Evolutionary conservation across 2,329 filamentous ascomycete species (phyloP), one percentile per base, ranked within the genome.

Genomic region (Colletotrichum godetiae): DNA sequence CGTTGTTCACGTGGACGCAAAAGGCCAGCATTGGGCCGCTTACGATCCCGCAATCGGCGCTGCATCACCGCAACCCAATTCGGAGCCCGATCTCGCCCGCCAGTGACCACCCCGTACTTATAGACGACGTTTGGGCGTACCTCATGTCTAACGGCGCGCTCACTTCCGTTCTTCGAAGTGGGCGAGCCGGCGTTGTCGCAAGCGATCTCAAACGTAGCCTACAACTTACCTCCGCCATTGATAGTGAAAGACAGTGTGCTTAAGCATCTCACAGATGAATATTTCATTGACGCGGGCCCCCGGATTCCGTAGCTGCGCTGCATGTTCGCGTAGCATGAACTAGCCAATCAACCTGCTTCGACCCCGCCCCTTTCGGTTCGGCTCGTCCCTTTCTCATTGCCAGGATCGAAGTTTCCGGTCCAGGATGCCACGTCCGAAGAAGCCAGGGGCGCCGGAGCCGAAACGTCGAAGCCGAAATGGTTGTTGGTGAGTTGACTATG

Each of bases 381-480:
- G 60, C 64, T 60, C 29, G 56, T 61, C 60, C 42, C 42, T 31
- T 65, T 53, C 53, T 58, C 56, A 53, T 31, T 65, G 11, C 53
- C 58, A 56, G 74, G 59, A 67, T 57, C 64, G 72, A 49, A 29
- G 15, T 57, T 29, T 65, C 46, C 52, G 71, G 49, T 67, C 19
- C 66, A 76, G 67, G 65, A 86, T 86, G 84, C 84, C 84, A 75
- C 84, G 84, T 62, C 82, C 82, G 62, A 84, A 84, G 80, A 84
- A 81, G 76, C 81, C 82, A 74, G 83, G 83, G 72, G 82, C 83
- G 67, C 81, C 82, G 72, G 84, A 85, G 78, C 84, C 84, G 61
- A 86, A 86, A 79, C 79, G 82, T 76, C 78, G 84, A 75, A 86
- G 84, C 79, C 82, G 84, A 72, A 85, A 84, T 79, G 84, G 84